Percentiles rank a stretch among this genome's conserved stretches.
phyloP scores from a whole-genome alignment of 1,139 yeast species.

The Geotrichum candidum region DNA sequence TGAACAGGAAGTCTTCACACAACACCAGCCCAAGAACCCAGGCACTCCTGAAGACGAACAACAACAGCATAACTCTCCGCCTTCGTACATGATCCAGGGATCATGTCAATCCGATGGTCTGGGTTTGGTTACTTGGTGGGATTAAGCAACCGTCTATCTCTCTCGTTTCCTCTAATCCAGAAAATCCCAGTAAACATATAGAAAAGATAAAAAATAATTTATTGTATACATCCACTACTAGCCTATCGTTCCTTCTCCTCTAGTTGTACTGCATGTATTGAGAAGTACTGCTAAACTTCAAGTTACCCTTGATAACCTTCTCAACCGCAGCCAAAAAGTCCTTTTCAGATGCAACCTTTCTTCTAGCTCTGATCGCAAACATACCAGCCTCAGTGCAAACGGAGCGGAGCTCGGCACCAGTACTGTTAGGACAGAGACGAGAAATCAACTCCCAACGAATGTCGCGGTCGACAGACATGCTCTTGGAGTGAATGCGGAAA shows the following conservation, averaged over 20 bases:
- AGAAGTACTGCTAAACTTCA: slow-evolving; percentile 94
- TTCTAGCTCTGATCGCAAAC: slow-evolving; percentile 97
- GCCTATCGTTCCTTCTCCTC: not conserved
- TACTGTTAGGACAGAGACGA: slow-evolving; percentile 92
- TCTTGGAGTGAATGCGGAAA: slow-evolving; percentile 89
- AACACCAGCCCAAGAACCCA: slow-evolving; percentile 64
- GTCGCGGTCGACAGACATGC: slow-evolving; percentile 95
- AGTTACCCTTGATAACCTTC: slow-evolving; percentile 95
- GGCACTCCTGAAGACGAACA: slow-evolving; percentile 42
- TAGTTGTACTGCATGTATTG: slow-evolving; percentile 96
- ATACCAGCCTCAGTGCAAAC: slow-evolving; percentile 98
- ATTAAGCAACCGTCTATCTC: slow-evolving; percentile 32
- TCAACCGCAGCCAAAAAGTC: slow-evolving; percentile 96
- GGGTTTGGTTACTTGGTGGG: slow-evolving; percentile 98
- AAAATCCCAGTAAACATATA: not conserved
- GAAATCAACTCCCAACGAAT: slow-evolving; percentile 98
- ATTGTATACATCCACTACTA: slow-evolving; percentile 5
- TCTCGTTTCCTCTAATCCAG: not conserved
- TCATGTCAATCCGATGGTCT: slow-evolving; percentile 93
- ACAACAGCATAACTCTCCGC: slow-evolving; percentile 35
- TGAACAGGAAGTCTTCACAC: slow-evolving; percentile 80
- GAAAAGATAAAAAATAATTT: slow-evolving; percentile 1
- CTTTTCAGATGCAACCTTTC: slow-evolving; percentile 96
- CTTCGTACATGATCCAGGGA: slow-evolving; percentile 81
- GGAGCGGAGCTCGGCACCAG: slow-evolving; percentile 96